A percentile compares a stretch with the other conserved stretches of the same genome.
These are phyloP conservation scores for Aspergillus melleus DNA, from an alignment of 2,329 filamentous ascomycete genomes.

Conservation along the genomic window DNA sequence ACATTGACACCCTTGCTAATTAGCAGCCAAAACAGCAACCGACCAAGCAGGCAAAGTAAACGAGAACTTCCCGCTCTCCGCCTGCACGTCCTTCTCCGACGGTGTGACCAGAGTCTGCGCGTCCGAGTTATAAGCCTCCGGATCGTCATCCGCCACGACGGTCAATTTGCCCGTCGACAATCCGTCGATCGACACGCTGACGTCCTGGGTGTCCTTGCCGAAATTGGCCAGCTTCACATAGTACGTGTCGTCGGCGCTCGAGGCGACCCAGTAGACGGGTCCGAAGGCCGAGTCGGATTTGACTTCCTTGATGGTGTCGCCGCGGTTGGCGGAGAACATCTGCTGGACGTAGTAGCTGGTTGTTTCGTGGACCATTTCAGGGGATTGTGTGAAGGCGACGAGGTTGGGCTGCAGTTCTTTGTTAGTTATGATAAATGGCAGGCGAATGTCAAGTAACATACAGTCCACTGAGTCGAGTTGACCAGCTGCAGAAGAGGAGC, in stretches of 20 bases:
- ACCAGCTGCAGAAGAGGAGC: conserved; percentile 31
- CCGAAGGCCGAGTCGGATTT: conserved; percentile 22
- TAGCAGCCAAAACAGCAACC: conserved; percentile 20
- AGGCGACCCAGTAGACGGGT: conserved; percentile 32
- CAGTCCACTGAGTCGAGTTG: conserved; percentile 31
- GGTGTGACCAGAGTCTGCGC: conserved; percentile 14
- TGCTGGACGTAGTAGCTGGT: conserved; percentile 32
- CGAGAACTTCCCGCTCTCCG: conserved; percentile 15
- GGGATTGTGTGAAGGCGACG: conserved; percentile 23
- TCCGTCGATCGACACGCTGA: conserved; percentile 21
- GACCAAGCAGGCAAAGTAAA: conserved; percentile 22
- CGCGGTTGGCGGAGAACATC: conserved; percentile 27
- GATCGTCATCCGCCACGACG: conserved; percentile 19
- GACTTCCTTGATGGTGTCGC: conserved; percentile 24
- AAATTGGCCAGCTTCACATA: conserved; percentile 28
- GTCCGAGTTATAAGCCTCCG: conserved; percentile 17
- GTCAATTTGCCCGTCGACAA: conserved; percentile 16
- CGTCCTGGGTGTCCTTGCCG: conserved; percentile 15
- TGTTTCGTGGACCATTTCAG: conserved; percentile 20
- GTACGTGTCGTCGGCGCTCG: conserved; percentile 17
- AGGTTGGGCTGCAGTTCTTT: conserved; percentile 21
- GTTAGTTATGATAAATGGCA: no score
- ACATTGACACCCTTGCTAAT: background rate
- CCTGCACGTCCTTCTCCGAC: conserved; percentile 7
- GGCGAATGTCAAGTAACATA: conserved; percentile 3